These are phyloP conservation scores for Umbilicus rupestris DNA, from an alignment of 164 flowering plant genomes.

Conservation along the genomic window DNA sequence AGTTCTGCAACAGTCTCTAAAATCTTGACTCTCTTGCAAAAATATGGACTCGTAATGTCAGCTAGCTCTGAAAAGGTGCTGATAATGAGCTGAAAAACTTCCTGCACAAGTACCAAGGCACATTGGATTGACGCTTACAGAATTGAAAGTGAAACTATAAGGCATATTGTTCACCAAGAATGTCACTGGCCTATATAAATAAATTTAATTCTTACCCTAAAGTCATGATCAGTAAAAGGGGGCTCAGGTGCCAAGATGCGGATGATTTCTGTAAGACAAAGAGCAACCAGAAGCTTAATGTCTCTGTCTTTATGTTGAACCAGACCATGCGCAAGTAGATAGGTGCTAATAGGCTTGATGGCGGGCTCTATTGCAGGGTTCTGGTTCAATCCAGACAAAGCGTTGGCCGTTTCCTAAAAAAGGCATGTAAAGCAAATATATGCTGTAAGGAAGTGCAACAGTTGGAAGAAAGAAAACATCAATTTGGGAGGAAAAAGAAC, in stretches of 20 bases:
- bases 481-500: conserved; percentile 1
- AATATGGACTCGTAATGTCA: conserved; percentile 60
- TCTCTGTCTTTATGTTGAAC: conserved; percentile 71
- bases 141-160: not conserved
- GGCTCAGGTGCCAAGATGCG: conserved; percentile 87
- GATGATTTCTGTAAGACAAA: conserved; percentile 68
- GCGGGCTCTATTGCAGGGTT: conserved; percentile 30
- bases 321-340: conserved; percentile 40
- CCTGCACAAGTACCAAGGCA: conserved; percentile 36
- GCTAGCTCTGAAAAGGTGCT: conserved; percentile 56
- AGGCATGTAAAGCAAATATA: not conserved
- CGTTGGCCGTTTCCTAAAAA: conserved; percentile 64
- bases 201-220: conserved; percentile 35
- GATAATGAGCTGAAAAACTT: conserved; percentile 52
- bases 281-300: conserved; percentile 57
- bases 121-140: not conserved
- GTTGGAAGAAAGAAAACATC: not conserved
- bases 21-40: conserved; percentile 62
- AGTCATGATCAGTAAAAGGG: conserved; percentile 50
- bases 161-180: too few relatives aligned
- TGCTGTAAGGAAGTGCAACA: not conserved
- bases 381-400: conserved; percentile 59
- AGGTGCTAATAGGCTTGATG: conserved; percentile 43
- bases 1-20: conserved; percentile 70
- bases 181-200: too few relatives aligned